Percentiles rank a stretch among this genome's conserved stretches.
Conservation (phyloP, 257 asterid species). For the Voacanga thouarsii region DNA sequence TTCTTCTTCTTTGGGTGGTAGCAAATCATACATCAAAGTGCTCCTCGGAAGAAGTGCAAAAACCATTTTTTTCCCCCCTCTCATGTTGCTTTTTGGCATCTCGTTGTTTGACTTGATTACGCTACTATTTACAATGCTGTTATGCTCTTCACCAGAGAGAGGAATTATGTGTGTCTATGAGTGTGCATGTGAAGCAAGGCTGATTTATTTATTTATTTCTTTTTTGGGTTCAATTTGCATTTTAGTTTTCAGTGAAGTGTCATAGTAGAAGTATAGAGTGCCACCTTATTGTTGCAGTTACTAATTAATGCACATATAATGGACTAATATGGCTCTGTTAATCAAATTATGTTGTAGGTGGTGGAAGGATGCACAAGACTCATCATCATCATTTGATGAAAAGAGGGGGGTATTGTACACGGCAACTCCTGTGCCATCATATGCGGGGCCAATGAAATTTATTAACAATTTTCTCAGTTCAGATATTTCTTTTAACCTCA, state of each 20-base stretch:
- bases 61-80: not conserved
- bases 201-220: not conserved
- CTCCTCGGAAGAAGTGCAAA: not conserved
- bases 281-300: not conserved
- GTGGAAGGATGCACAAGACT: conserved; percentile 94
- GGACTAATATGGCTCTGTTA: not conserved
- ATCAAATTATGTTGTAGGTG: conserved; percentile 46
- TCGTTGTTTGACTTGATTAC: not conserved
- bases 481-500: conserved; percentile 70
- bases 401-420: conserved; percentile 61
- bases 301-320: not conserved
- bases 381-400: conserved; percentile 39
- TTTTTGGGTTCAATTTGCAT: conserved; percentile 2
- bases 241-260: not conserved
- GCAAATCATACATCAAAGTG: not conserved
- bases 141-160: not conserved
- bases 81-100: not conserved
- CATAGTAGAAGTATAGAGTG: not conserved
- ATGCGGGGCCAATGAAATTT: conserved; percentile 86
- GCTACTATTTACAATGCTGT: not conserved
- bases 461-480: conserved; percentile 76
- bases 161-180: not conserved
- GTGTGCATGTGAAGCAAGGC: not conserved
- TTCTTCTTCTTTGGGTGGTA: not conserved
- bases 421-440: conserved; percentile 56